Percentiles rank a stretch among this genome's conserved stretches.
These are phyloP conservation scores for Dissoconium aciculare DNA, from an alignment of 2,329 filamentous ascomycete genomes.

Conservation along the genomic window DNA sequence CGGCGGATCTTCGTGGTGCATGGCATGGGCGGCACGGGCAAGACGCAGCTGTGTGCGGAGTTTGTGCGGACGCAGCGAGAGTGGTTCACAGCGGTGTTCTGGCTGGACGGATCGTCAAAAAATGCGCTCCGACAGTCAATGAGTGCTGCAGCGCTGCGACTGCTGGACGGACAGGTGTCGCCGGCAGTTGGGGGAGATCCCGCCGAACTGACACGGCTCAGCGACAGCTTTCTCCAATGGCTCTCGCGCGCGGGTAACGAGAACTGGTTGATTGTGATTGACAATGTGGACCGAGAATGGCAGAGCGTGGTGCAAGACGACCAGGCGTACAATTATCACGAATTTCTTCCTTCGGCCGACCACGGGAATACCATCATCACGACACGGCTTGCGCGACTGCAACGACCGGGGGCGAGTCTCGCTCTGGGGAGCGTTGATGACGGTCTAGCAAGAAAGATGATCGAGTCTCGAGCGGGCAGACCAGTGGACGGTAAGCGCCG, in stretches of 20 bases:
- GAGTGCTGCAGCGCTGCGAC: neutral
- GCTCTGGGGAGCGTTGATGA: conserved; percentile 8
- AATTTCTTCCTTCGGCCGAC: conserved; percentile 9
- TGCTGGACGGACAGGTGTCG: neutral
- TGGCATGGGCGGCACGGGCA: neutral
- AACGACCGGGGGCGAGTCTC: conserved; percentile 9
- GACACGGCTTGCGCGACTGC: conserved; percentile 14
- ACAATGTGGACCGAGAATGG: conserved; percentile 22
- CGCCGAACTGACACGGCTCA: neutral
- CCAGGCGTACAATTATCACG: conserved; percentile 13
- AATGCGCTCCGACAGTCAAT: conserved; percentile 13
- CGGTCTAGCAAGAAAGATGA: conserved; percentile 17
- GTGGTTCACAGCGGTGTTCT: neutral
- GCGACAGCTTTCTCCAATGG: conserved; percentile 9
- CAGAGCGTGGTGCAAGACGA: conserved; percentile 6
- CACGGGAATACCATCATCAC: conserved; percentile 21
- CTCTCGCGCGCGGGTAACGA: conserved; percentile 16
- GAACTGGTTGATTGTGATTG: conserved; percentile 24
- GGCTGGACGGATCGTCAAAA: conserved; percentile 1
- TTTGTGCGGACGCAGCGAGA: neutral
- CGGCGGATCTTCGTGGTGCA: neutral
- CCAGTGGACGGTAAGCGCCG: conserved; percentile 3
- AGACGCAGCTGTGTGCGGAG: conserved; percentile 1
- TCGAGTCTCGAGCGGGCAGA: conserved; percentile 15
- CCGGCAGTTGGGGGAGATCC: neutral